phyloP scores from a whole-genome alignment of 2,329 filamentous ascomycete species.

The Diaporthe nobilis region DNA sequence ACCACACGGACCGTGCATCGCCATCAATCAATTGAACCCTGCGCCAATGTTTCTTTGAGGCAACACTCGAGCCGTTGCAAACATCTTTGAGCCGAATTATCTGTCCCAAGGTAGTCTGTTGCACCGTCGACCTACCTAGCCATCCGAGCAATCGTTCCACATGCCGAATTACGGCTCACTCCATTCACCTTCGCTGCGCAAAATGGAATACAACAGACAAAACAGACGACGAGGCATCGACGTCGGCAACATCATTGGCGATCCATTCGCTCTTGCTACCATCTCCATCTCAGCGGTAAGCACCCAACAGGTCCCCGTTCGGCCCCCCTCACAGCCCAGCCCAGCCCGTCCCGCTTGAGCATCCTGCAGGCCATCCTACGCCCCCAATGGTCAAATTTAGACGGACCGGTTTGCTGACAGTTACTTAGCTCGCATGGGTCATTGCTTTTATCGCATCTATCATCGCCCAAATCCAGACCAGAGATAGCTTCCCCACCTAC shows the following conservation, averaged over 20 bases:
- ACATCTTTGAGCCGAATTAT: slow-evolving; percentile 24
- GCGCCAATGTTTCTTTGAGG: slow-evolving; percentile 39
- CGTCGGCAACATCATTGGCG: slow-evolving; percentile 91
- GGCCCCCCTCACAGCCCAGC: slow-evolving; percentile 16
- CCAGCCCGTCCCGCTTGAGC: slow-evolving; percentile 5
- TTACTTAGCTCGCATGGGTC: slow-evolving; percentile 87
- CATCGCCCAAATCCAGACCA: slow-evolving; percentile 72
- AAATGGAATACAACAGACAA: slow-evolving; percentile 81
- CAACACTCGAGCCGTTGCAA: not conserved
- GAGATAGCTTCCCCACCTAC: slow-evolving; percentile 80
- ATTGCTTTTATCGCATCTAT: slow-evolving; percentile 92
- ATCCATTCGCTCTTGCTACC: slow-evolving; percentile 95
- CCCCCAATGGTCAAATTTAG: slow-evolving; percentile 31
- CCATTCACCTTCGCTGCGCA: slow-evolving; percentile 80
- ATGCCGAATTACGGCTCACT: slow-evolving; percentile 84
- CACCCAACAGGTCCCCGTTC: slow-evolving; percentile 46
- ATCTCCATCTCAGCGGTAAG: slow-evolving; percentile 92
- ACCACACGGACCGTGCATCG: slow-evolving; percentile 15
- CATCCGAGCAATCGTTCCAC: slow-evolving; percentile 52
- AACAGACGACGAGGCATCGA: slow-evolving; percentile 76
- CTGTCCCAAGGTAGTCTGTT: slow-evolving; percentile 20
- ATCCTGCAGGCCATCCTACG: slow-evolving; percentile 18
- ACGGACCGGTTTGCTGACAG: slow-evolving; percentile 43
- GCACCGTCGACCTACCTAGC: slow-evolving; percentile 5
- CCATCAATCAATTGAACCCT: slow-evolving; percentile 12